Conservation (phyloP, 129 eudicot species). For the Lactuca saligna region DNA sequence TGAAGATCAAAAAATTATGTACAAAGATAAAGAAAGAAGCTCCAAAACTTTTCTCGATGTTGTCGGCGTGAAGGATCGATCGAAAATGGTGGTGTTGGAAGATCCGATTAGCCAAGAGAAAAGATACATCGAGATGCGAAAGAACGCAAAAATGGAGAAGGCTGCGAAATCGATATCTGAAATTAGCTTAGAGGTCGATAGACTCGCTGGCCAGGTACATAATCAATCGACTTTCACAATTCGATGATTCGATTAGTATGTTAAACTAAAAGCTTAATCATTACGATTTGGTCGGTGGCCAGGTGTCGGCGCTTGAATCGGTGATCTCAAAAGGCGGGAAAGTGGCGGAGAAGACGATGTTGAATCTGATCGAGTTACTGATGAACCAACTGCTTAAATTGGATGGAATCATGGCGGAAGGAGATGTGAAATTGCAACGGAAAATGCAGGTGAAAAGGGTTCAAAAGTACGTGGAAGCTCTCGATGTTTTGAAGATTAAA, state of each 20-base stretch:
- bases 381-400: slow-evolving; percentile 84
- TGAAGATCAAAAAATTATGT: slow-evolving; percentile 78
- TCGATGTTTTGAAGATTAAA: slow-evolving; percentile 74
- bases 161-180: slow-evolving; percentile 74
- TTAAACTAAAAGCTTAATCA: not conserved
- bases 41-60: slow-evolving; percentile 63
- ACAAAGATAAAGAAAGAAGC: slow-evolving; percentile 71
- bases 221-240: not conserved
- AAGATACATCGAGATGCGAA: slow-evolving; percentile 76
- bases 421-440: slow-evolving; percentile 84
- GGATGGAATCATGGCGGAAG: slow-evolving; percentile 74
- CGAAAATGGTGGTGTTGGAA: slow-evolving; percentile 78
- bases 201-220: slow-evolving; percentile 81
- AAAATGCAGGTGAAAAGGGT: slow-evolving; percentile 94
- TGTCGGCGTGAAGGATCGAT: slow-evolving; percentile 76
- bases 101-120: slow-evolving; percentile 87
- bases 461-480: slow-evolving; percentile 85
- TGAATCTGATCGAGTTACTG: slow-evolving; percentile 58
- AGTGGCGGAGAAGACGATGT: slow-evolving; percentile 64
- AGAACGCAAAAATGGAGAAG: slow-evolving; percentile 73
- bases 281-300: slow-evolving; percentile 6
- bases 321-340: slow-evolving; percentile 76
- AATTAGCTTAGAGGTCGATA: slow-evolving; percentile 87
- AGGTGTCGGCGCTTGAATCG: slow-evolving; percentile 83
- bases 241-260: no score